Conservation (phyloP, 805 yeast genomes). For the Kuraishia molischiana region DNA sequence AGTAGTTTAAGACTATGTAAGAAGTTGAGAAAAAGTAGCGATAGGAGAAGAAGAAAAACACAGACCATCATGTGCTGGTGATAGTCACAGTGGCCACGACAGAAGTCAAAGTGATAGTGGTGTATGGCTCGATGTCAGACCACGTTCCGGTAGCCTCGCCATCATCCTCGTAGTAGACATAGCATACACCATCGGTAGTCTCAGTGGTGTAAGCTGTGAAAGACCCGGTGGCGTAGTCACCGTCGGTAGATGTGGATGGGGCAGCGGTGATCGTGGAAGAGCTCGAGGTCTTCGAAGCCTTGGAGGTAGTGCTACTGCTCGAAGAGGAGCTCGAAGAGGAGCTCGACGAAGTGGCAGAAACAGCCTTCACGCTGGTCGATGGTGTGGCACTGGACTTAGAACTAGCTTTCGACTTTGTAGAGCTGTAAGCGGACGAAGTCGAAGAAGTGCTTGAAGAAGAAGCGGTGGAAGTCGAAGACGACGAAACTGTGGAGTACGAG, state of each 20-base stretch:
- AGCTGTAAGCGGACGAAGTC: conserved; percentile 5
- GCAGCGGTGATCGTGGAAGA: conserved; percentile 3
- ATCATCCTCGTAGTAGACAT: conserved; percentile 25
- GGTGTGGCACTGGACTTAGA: conserved; percentile 6
- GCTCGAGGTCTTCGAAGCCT: conserved; percentile 5
- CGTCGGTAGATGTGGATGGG: conserved; percentile 5
- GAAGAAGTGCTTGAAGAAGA: conserved; percentile 11
- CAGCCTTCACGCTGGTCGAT: conserved; percentile 6
- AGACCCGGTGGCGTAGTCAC: conserved; percentile 5
- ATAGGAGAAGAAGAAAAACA: too few species aligned
- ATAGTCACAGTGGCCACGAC: conserved; percentile 24
- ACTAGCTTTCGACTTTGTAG: conserved; percentile 16
- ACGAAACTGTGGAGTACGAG: conserved; percentile 4
- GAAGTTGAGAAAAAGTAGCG: too few species aligned
- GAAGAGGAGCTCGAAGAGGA: conserved; percentile 21
- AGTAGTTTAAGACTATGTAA: too few species aligned
- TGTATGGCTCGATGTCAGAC: conserved; percentile 17
- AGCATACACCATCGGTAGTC: conserved; percentile 20
- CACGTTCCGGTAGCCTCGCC: conserved; percentile 11
- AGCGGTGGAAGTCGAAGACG: conserved; percentile 4
- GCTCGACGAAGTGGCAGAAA: conserved; percentile 18
- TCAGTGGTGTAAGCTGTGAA: conserved; percentile 21
- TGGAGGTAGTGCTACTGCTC: conserved; percentile 24
- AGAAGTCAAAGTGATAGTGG: conserved; percentile 22
- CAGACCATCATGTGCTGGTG: too few species aligned